Base-by-base conservation (phyloP, 495 filamentous ascomycete species). In the Penicillium steckii region DNA sequence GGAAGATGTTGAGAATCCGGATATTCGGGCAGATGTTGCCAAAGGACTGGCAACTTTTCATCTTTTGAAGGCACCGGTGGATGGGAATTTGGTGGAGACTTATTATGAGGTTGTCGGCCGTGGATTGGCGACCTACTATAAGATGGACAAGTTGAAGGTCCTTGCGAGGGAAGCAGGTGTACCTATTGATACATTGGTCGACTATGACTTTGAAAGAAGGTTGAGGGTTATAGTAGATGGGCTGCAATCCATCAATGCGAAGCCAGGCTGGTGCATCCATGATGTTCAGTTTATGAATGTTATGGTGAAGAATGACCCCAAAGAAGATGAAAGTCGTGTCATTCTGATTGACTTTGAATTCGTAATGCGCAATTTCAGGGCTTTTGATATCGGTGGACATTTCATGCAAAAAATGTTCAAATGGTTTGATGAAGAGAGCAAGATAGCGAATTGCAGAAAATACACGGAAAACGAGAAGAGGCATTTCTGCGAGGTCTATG, bases 331-430 rank as follows among this genome's bases (percentile, higher is more conserved):
- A 35, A 65, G 64, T 48, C 67, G 54, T 46, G 26, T 65, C 24
- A 49, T 42, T 13, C 51, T 69, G 13, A 61, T 69, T 41, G 66
- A 69, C 40, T 67, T 69, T 23, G 66, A 69, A 44, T 67, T 67
- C 21, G 66, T 65, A 17, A 55, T 67, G 35, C 57, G 43, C 26
- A 69, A 69, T 21, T 69, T 62, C 44, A 61, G 66, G 51, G 66
- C 64, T 2, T 65, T 69, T 44, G 66, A 69, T 22, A 62, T 69
- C 15, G 66, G 66, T 23, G 66, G 66, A 27, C 66, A 69, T 42
- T 69, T 69, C 30, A 59, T 69, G 66, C 66, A 69, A 32, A 69
- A 69, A 52, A 65, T 67, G 58, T 69, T 69, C 56, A 59, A 62
- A 22, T 69, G 66, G 66, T 67, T 67, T 52, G 64, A 67, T 18